Conservation (phyloP, 164 flowering plant species). For the Chimonanthus praecox region DNA sequence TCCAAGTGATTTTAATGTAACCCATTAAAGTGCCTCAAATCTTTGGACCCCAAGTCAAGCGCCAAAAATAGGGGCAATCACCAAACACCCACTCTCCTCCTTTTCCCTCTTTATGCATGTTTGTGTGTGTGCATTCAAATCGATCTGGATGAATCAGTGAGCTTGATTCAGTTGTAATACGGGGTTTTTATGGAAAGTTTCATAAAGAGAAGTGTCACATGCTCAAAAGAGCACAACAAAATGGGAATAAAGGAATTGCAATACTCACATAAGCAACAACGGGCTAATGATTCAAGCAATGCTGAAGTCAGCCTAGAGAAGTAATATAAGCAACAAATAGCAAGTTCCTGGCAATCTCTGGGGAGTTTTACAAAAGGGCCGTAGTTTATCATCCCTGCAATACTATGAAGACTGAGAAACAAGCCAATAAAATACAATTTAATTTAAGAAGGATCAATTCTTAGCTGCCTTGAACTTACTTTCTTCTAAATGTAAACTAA, state of each 20-base stretch:
- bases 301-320: slow-evolving; percentile 47
- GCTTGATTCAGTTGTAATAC: no score
- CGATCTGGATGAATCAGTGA: no score
- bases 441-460: not conserved
- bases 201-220: no score
- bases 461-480: slow-evolving; percentile 17
- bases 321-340: slow-evolving; percentile 69
- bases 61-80: no score
- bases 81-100: no score
- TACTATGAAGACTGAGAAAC: slow-evolving; percentile 8
- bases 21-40: not conserved
- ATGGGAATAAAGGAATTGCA: not conserved
- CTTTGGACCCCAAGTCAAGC: no score
- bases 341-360: slow-evolving; percentile 66
- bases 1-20: not conserved
- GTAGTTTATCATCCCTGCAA: slow-evolving; percentile 45
- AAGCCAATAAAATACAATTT: not conserved
- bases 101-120: no score
- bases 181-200: no score
- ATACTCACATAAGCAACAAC: slow-evolving; percentile 75
- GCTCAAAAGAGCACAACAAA: no score
- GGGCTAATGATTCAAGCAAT: slow-evolving; percentile 54
- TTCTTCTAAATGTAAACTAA: slow-evolving; percentile 28
- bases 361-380: slow-evolving; percentile 77
- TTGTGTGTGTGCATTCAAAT: no score